Base-by-base conservation (phyloP, 805 yeast species). In the Suhomyces sp. region DNA sequence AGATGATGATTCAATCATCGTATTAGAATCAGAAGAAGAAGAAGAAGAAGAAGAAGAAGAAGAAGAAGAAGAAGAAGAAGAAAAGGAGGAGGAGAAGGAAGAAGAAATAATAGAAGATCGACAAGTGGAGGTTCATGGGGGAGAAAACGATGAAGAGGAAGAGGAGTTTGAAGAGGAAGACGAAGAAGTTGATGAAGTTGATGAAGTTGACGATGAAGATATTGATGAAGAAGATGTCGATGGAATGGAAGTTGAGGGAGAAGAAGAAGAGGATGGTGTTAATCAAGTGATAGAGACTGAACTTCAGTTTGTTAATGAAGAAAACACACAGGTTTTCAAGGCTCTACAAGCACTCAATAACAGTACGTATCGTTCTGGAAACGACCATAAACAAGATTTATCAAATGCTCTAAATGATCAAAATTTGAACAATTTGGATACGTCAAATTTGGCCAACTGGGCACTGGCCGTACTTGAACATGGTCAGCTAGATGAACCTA, bases 131-230 rank as follows among this genome's bases (percentile, higher is more conserved):
- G 27, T 26, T 7, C 8, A 26, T 26, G 44, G 41, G 12, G 33
- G 29, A n/a, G 22, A 24, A 26, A 15, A 22, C 12, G 33, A 33
- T 3, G 52, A 51, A 2, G 47, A 53, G 2, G 48, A 44, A 19
- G 48, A 35, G 6, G 50, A 52, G 6, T 49, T 33, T 6, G 53
- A 50, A n/a, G 54, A 53, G 10, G 53, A 12, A 7, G 52, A 46
- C 23, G 57, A 41, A 7, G 50, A 38, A 26, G 33, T 40, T 17
- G 50, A 19, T n/a, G 52, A 52, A 10, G 35, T 41, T 26, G 41
- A 45, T 7, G 51, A 46, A 15, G 35, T 23, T 6, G 51, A 27
- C 19, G 55, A 54, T 13, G 46, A 46, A 9, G 50, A 50, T 13
- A 49, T 35, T 15, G 41, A 48, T n/a, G 47, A 50, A 7, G 49